phyloP scores from a whole-genome alignment of 2,329 filamentous ascomycete species.

The Pseudogymnoascus sp. region DNA sequence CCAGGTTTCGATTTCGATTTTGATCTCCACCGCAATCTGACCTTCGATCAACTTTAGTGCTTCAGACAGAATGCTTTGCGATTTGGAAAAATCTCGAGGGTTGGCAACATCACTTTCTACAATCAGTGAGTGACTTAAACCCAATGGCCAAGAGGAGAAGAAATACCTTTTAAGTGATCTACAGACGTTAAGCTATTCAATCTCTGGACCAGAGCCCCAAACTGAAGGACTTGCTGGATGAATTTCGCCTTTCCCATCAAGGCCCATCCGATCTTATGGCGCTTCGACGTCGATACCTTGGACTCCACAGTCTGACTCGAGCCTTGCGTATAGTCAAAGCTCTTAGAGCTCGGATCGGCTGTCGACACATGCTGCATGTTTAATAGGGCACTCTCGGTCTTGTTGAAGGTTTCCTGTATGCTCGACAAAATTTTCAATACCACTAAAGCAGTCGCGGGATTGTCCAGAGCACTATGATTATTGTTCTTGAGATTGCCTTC shows the following conservation, averaged over 20 bases:
- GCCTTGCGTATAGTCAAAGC: neutral
- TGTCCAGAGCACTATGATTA: neutral
- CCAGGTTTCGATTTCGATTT: neutral
- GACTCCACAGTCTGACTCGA: neutral
- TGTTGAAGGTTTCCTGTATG: neutral
- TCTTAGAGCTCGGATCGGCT: neutral
- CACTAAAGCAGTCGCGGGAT: neutral
- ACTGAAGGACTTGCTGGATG: neutral
- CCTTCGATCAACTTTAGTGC: neutral
- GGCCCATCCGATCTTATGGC: neutral
- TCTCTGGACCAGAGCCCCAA: neutral
- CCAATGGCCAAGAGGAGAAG: neutral
- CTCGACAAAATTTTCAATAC: neutral
- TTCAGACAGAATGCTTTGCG: neutral
- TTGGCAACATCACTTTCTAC: neutral
- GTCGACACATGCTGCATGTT: neutral
- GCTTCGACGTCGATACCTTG: neutral
- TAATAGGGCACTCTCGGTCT: neutral
- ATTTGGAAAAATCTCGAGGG: neutral
- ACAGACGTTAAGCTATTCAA: neutral
- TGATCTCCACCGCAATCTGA: neutral
- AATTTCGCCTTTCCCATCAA: neutral
- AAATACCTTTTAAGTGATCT: neutral
- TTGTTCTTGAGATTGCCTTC: neutral
- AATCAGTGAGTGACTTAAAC: neutral